Conservation (phyloP, 352 stramenopile genomes). For the Thraustochytrium sp. region DNA sequence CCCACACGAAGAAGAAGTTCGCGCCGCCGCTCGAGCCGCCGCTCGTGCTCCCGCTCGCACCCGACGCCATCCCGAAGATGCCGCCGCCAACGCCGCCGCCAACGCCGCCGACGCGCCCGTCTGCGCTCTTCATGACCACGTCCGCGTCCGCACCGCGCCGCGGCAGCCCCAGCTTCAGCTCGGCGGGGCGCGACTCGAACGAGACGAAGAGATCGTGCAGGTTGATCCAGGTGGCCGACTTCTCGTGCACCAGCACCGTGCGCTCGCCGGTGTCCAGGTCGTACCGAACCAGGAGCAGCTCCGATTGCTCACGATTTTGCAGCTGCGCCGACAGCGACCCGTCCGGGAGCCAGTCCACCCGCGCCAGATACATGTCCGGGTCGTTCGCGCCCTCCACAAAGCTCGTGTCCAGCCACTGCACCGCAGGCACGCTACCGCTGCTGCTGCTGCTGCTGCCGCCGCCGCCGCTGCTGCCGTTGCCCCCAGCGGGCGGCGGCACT, state of each 20-base stretch:
- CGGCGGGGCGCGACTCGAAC: constrained; percentile 58
- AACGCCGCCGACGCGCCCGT: not conserved
- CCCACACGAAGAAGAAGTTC: constrained; percentile 92
- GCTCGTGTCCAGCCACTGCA: constrained; percentile 22
- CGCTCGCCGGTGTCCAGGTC: constrained; percentile 63
- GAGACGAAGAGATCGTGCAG: constrained; percentile 83
- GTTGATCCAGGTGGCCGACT: constrained; percentile 86
- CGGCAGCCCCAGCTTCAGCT: not conserved
- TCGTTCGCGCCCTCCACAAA: constrained; percentile 56
- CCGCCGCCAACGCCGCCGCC: not conserved
- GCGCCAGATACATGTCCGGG: constrained; percentile 78
- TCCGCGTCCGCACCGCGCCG: constrained; percentile 19
- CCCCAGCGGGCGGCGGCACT: constrained; percentile 52
- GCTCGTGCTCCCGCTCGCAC: no score
- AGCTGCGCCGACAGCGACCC: constrained; percentile 80
- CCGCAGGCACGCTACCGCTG: not conserved
- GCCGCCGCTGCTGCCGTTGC: constrained; percentile 34
- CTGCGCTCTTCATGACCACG: not conserved
- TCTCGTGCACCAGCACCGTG: constrained; percentile 76
- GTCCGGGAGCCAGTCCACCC: constrained; percentile 88
- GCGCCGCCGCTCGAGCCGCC: no score
- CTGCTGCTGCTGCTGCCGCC: not conserved
- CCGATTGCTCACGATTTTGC: constrained; percentile 58
- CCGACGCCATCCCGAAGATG: no score
- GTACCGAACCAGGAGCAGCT: constrained; percentile 65